phyloP scores from a whole-genome alignment of 2,329 filamentous ascomycete species.

The Colletotrichum ledebouriae region DNA sequence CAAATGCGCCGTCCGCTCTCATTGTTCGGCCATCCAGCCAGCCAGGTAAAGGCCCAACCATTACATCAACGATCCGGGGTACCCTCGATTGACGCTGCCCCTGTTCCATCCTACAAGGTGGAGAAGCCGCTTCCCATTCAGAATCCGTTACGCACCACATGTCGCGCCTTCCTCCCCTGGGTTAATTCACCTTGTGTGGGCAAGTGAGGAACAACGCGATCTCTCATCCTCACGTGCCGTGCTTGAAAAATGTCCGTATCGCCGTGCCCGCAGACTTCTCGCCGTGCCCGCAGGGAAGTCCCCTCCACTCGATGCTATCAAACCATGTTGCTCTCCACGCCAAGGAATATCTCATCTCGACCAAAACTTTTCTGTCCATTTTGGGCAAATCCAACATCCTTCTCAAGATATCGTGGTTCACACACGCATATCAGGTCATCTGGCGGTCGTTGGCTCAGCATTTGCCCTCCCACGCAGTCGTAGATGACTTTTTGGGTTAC shows the following conservation, averaged over 20 bases:
- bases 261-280: conserved; percentile 28
- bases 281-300: conserved; percentile 23
- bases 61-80: conserved; percentile 42
- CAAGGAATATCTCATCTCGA: conserved; percentile 32
- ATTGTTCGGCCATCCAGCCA: conserved; percentile 33
- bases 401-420: conserved; percentile 3
- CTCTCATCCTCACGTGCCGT: conserved; percentile 33
- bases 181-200: conserved; percentile 16
- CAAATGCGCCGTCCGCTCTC: conserved; percentile 7
- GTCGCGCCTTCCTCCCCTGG: conserved; percentile 16
- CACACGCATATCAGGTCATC: neutral
- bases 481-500: conserved; percentile 2
- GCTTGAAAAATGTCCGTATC: conserved; percentile 30
- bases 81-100: conserved; percentile 38
- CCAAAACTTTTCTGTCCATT: conserved; percentile 28
- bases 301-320: conserved; percentile 27
- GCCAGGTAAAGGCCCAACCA: conserved; percentile 34
- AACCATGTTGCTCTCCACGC: conserved; percentile 23
- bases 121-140: conserved; percentile 18
- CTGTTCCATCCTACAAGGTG: conserved; percentile 22
- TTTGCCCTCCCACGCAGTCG: neutral
- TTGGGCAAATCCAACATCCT: conserved; percentile 11
- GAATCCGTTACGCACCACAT: conserved; percentile 27
- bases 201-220: conserved; percentile 18
- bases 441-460: conserved; percentile 6